phyloP scores from a whole-genome alignment of 495 filamentous ascomycete species.

The Xylaria palmicola region DNA sequence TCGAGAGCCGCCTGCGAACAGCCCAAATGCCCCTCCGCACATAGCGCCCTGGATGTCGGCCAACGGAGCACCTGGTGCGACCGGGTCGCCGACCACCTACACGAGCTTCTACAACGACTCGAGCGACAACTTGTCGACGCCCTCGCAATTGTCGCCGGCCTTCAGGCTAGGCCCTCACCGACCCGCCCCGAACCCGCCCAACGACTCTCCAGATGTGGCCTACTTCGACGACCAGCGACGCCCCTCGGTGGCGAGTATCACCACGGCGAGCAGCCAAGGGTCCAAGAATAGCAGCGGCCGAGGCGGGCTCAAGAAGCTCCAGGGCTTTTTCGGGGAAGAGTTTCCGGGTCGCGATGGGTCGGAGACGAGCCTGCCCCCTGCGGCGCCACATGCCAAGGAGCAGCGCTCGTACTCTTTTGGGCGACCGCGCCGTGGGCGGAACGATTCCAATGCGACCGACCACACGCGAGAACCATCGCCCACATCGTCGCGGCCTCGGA shows the following conservation, averaged over 20 bases:
- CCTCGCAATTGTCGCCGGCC: constrained; percentile 62
- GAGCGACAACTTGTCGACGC: constrained; percentile 57
- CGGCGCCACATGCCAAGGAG: constrained; percentile 48
- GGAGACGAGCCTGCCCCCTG: constrained; percentile 66
- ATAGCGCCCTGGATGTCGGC: constrained; percentile 50
- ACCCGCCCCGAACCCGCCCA: constrained; percentile 46
- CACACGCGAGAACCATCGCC: constrained; percentile 65
- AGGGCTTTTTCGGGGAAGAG: constrained; percentile 88
- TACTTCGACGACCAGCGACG: constrained; percentile 73
- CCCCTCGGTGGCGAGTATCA: constrained; percentile 83
- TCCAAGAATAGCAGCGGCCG: constrained; percentile 73
- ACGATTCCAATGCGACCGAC: constrained; percentile 69
- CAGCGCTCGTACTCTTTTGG: constrained; percentile 58
- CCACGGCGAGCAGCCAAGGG: constrained; percentile 84
- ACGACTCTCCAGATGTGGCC: constrained; percentile 65
- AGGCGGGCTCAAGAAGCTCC: constrained; percentile 69
- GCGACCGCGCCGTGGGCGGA: constrained; percentile 63
- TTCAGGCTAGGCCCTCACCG: constrained; percentile 65
- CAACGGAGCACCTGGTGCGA: constrained; percentile 33
- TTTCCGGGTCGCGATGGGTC: constrained; percentile 67
- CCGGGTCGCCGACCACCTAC: constrained; percentile 28
- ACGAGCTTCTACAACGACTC: constrained; percentile 66
- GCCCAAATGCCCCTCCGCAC: constrained; percentile 41
- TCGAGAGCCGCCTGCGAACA: constrained; percentile 52
- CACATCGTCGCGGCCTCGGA: constrained; percentile 68